Evolutionary conservation across 2,329 filamentous ascomycete genomes (phyloP), one percentile per base, ranked within the genome.

Genomic region (Neonectria magnoliae): DNA sequence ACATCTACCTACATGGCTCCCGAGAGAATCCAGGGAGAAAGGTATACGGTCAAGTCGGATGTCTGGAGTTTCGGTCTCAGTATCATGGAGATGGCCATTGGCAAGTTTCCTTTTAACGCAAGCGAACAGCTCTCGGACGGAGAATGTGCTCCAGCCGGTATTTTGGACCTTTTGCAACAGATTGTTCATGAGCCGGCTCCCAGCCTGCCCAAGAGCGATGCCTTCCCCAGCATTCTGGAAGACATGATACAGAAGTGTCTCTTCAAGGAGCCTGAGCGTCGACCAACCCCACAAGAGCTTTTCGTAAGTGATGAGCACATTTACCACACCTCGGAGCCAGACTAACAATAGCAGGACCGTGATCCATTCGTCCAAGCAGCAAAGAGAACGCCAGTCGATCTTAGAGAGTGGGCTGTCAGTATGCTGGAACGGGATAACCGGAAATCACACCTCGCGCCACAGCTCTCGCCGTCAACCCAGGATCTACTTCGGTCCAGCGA

Each of bases 1-100:
- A 99, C 96, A 2, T 98, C 96, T 41, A 99, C 96, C 60, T 99
- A 99, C 84, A 99, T 99, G 96, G 96, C 96, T 0, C 96, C 96
- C 0, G 96, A 99, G 83, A 90, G 96, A 79, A 99, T 99, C 71
- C 94, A 98, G 78, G 96, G 96, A 67, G 94, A 96, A 68, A 94
- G 93, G 74, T 99, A 99, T 81, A 97, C 95, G 0, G 95, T 99
- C 75, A 98, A 98, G 80, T 98, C 94, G 13, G 96, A 99, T 78
- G 96, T 99, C 4, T 99, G 96, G 96, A 98, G 94, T 86, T 97
- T 98, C 68, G 96, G 96, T 33, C 84, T 99, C 70, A 91, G 91
- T 0, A 90, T 99, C 67, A 98, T 99, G 94, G 96, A 99, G 80
- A 83, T 99, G 71, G 96, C 96, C 36, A 98, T 99, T 76, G 96